phyloP scores from a whole-genome alignment of 495 filamentous ascomycete species.

The Terfezia claveryi region DNA sequence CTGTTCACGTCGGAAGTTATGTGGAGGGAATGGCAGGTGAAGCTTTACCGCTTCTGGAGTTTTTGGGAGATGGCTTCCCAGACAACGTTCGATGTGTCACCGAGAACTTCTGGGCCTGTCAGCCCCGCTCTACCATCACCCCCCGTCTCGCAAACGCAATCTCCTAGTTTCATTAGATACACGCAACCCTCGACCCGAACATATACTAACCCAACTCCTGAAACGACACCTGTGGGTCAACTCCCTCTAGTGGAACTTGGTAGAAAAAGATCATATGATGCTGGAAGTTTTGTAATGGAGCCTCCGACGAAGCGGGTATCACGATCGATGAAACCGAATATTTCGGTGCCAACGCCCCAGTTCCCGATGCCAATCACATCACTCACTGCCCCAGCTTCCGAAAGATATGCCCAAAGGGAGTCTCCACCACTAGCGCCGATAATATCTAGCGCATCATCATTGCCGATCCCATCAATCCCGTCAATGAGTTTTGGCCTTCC shows the following conservation, averaged over 20 bases:
- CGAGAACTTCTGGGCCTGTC: slow-evolving; percentile 1
- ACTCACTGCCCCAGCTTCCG: neutral
- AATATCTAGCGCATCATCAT: slow-evolving; percentile 5
- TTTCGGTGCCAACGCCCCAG: slow-evolving; percentile 12
- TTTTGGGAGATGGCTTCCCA: slow-evolving; percentile 7
- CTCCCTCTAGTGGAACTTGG: slow-evolving; percentile 13
- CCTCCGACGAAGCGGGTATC: slow-evolving; percentile 16
- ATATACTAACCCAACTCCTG: slow-evolving; percentile 6
- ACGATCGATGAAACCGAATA: slow-evolving; percentile 15
- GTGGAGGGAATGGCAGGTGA: slow-evolving; percentile 51
- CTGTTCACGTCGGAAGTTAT: slow-evolving; percentile 59
- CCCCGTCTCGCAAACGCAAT: slow-evolving; percentile 8
- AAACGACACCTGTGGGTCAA: slow-evolving; percentile 11
- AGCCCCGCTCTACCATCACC: slow-evolving; percentile 12
- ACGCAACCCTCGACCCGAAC: slow-evolving; percentile 1
- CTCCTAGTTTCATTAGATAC: slow-evolving; percentile 1
- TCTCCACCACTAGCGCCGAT: neutral
- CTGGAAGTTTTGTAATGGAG: slow-evolving; percentile 11
- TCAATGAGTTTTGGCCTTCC: slow-evolving; percentile 35
- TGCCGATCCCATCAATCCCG: slow-evolving; percentile 23
- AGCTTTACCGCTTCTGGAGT: neutral
- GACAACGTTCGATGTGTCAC: slow-evolving; percentile 11
- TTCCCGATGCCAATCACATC: slow-evolving; percentile 5
- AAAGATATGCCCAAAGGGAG: neutral
- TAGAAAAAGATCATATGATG: slow-evolving; percentile 16